A percentile compares a stretch with the other conserved stretches of the same genome.
Evolutionary conservation across 768 basidiomycete species (phyloP).

Genomic region (Kwoniella newhampshirensis): DNA sequence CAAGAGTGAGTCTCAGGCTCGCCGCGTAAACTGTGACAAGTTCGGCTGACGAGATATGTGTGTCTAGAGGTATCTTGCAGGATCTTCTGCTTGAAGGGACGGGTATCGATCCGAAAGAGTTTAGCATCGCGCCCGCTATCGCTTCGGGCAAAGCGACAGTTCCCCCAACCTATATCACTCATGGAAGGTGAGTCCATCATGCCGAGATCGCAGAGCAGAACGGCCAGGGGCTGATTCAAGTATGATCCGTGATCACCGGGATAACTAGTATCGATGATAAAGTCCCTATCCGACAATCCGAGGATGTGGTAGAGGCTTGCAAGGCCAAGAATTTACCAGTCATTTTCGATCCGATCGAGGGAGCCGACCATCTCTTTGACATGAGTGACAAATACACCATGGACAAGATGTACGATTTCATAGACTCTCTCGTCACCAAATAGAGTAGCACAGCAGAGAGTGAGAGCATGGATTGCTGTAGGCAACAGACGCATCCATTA

Average conservation of each 20-base stretch:
- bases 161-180: background rate
- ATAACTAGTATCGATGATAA: slow-evolving; percentile 3
- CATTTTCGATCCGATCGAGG: background rate
- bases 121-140: background rate
- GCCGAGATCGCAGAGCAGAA: too few species aligned
- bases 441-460: too few species aligned
- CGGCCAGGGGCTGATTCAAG: too few species aligned
- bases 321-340: background rate
- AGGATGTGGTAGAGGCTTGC: background rate
- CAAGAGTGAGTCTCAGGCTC: background rate
- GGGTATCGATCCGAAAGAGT: background rate
- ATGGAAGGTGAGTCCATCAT: slow-evolving; percentile 2
- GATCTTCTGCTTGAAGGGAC: background rate
- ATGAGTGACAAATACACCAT: too few species aligned
- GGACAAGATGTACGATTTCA: too few species aligned
- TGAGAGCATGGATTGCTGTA: too few species aligned
- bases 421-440: too few species aligned
- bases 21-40: too few species aligned
- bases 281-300: slow-evolving; percentile 1
- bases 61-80: background rate
- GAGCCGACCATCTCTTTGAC: slow-evolving; percentile 1
- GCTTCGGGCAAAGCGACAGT: background rate
- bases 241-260: background rate
- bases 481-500: too few species aligned
- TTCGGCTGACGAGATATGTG: too few species aligned